phyloP scores from a whole-genome alignment of 805 yeast genomes.

The Phaffomyces opuntiae region DNA sequence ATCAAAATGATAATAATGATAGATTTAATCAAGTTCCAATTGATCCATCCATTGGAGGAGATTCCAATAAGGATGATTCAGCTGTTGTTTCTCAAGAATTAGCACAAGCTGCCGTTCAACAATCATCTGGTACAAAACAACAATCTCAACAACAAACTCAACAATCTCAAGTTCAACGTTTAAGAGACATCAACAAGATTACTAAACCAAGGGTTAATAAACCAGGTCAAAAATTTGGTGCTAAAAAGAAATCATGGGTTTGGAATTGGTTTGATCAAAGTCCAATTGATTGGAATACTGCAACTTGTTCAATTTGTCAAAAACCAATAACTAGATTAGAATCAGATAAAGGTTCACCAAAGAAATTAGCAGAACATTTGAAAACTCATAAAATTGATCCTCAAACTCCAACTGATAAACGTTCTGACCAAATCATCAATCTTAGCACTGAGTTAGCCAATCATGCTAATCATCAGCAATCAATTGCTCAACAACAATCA shows the following conservation, averaged over 20 bases:
- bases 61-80: slow-evolving; percentile 3
- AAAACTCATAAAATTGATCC: slow-evolving; percentile 44
- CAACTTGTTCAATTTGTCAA: slow-evolving; percentile 49
- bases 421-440: background rate
- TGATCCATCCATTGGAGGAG: slow-evolving; percentile 20
- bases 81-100: slow-evolving; percentile 5
- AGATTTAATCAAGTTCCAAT: slow-evolving; percentile 15
- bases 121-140: slow-evolving; percentile 9
- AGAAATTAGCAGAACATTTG: slow-evolving; percentile 50
- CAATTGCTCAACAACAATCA: background rate
- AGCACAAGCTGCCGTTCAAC: slow-evolving; percentile 20
- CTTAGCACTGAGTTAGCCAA: too few species aligned
- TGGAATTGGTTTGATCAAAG: slow-evolving; percentile 59
- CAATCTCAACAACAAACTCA: background rate
- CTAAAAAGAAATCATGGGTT: slow-evolving; percentile 56
- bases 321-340: slow-evolving; percentile 40
- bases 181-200: slow-evolving; percentile 5
- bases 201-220: slow-evolving; percentile 30
- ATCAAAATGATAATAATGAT: background rate
- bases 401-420: slow-evolving; percentile 12
- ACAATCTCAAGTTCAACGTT: background rate
- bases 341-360: slow-evolving; percentile 53
- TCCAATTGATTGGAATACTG: slow-evolving; percentile 37
- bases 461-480: background rate
- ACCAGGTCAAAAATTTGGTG: slow-evolving; percentile 53